Evolutionary conservation across 257 asterid species (phyloP), one percentile per base, ranked within the genome.

Genomic region (Ehretia macrophylla): DNA sequence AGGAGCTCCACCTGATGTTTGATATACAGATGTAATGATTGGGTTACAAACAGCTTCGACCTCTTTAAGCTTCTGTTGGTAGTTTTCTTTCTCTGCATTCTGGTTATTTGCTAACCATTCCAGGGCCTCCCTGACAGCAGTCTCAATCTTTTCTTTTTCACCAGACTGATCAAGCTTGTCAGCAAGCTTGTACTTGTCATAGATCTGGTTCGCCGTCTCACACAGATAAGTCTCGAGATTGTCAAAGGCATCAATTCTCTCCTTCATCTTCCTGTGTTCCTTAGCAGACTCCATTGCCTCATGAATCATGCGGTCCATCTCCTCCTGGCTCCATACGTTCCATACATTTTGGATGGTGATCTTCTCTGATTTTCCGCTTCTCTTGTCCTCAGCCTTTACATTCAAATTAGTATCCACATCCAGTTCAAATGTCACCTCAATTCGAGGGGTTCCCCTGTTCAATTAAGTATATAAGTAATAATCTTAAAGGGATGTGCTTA

Each of bases 371-470:
- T 39, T 50, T 5, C 59, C 59, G n/a, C 32, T n/a, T 32, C 50
- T 49, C 57, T 62, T 62, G 23, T 62, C 67, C 42, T 51, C 67
- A 8, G 67, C 67, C 50, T 38, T 62, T 40, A 51, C 67, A 5
- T 51, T 62, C 47, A 62, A 18, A 14, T 51, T 51, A 52, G 59
- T 59, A 38, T 62, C 51, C 1, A 52, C 67, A 62, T 62, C 58
- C 27, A 61, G 57, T 20, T 62, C 66, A 35, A 61, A 61, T 51
- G 66, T 61, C 0, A 61, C 58, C 32, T 61, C 66, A 20, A 61
- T 61, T 38, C 53, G 67, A 51, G 67, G 67, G 19, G 59, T 62
- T 62, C 57, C 64, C 47, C 64, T 59, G 54, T 59, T 21, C 40
- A 14, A 45, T 20, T 13, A 46, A 22, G 27, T 8, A 6, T 27